These are phyloP conservation scores for Xylaria sp. DNA, from an alignment of 2,329 filamentous ascomycete species.

Conservation along the genomic window DNA sequence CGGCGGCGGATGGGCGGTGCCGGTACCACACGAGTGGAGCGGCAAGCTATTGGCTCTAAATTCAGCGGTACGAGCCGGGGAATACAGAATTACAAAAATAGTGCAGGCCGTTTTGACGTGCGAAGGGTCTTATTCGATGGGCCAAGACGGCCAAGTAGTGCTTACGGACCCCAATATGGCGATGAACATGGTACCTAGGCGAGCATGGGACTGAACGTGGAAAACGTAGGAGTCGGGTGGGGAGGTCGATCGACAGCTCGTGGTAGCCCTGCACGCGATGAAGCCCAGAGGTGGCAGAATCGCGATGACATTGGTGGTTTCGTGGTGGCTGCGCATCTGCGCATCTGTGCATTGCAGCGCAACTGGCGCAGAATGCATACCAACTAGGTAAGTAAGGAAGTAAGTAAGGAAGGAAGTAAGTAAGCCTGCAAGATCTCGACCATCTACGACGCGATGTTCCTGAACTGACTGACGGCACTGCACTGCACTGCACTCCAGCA, in stretches of 20 bases:
- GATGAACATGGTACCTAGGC: neutral
- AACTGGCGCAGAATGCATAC: constrained; percentile 22
- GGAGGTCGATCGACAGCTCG: constrained; percentile 33
- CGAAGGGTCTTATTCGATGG: constrained; percentile 31
- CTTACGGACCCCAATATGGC: constrained; percentile 34
- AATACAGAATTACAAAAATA: constrained; percentile 39
- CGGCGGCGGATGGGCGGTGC: constrained; percentile 35
- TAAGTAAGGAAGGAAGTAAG: too few species aligned
- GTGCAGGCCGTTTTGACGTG: constrained; percentile 24
- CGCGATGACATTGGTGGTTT: constrained; percentile 20
- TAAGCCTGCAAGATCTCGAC: constrained; percentile 35
- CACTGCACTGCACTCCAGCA: neutral
- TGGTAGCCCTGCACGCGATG: constrained; percentile 40
- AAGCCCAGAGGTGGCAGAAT: constrained; percentile 16
- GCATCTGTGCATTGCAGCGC: constrained; percentile 31
- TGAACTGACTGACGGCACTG: constrained; percentile 19
- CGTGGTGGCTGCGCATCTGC: constrained; percentile 32
- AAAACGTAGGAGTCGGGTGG: constrained; percentile 18
- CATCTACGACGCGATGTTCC: constrained; percentile 30
- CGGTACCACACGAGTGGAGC: constrained; percentile 37
- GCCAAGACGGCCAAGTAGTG: constrained; percentile 26
- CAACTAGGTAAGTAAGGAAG: too few species aligned
- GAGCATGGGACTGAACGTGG: constrained; percentile 7
- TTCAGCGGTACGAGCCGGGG: constrained; percentile 34
- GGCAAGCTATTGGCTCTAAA: constrained; percentile 36